These are phyloP conservation scores for Exophiala xenobiotica DNA, from an alignment of 2,329 filamentous ascomycete species.

Conservation along the genomic window DNA sequence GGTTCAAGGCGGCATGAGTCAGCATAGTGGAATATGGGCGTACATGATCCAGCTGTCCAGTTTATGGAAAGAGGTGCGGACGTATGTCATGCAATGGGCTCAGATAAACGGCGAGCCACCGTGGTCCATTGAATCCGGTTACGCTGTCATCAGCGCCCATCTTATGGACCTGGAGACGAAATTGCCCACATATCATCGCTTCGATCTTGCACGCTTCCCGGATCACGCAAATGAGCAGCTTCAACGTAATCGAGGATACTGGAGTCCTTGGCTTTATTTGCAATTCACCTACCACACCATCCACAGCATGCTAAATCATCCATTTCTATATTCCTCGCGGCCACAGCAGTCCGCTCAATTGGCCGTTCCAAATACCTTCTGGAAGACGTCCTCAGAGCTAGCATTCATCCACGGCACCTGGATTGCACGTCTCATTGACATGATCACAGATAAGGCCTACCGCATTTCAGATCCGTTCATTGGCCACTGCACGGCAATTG, in stretches of 20 bases:
- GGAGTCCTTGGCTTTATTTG: constrained; percentile 36
- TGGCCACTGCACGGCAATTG: constrained; percentile 52
- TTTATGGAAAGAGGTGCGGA: constrained; percentile 26
- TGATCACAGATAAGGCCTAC: constrained; percentile 35
- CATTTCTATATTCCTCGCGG: constrained; percentile 28
- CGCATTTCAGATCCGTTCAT: constrained; percentile 54
- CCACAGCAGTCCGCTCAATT: constrained; percentile 31
- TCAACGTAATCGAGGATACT: constrained; percentile 34
- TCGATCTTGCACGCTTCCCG: constrained; percentile 23
- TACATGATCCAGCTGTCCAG: constrained; percentile 28
- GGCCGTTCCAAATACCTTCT: constrained; percentile 56
- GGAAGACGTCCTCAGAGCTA: constrained; percentile 53
- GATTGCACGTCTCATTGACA: constrained; percentile 12
- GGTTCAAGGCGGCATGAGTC: neutral
- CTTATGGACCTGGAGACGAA: constrained; percentile 29
- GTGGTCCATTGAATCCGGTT: constrained; percentile 26
- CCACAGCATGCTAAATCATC: constrained; percentile 36
- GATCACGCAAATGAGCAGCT: constrained; percentile 22
- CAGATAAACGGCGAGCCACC: constrained; percentile 17
- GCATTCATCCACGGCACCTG: constrained; percentile 55
- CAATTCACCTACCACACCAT: constrained; percentile 37
- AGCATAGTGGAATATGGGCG: constrained; percentile 25
- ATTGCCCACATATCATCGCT: constrained; percentile 26
- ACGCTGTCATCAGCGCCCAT: constrained; percentile 24
- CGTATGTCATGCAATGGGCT: constrained; percentile 23